Conservation (phyloP, 2,329 filamentous ascomycete species). For the Beauveria australis region DNA sequence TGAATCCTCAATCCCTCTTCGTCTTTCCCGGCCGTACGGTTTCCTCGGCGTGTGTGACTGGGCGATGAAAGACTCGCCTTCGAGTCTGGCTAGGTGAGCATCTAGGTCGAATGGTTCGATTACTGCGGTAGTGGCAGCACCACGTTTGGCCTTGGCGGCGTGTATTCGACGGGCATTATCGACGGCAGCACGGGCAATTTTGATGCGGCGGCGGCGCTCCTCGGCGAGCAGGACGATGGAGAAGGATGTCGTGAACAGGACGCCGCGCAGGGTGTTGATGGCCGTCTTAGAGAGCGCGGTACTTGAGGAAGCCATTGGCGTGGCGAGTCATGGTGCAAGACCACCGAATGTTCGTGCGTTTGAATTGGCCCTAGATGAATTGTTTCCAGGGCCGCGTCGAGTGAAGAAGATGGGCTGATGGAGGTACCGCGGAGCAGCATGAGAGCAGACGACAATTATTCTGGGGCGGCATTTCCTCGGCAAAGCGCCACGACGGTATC, state of each 20-base stretch:
- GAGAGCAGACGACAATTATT: conserved; percentile 5
- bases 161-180: conserved; percentile 46
- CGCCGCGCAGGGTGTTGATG: conserved; percentile 46
- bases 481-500: background rate
- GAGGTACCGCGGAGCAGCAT: background rate
- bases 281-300: conserved; percentile 48
- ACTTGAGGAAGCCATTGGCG: conserved; percentile 36
- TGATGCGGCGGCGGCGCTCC: conserved; percentile 47
- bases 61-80: conserved; percentile 19
- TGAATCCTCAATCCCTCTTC: background rate
- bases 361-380: background rate
- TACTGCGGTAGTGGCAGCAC: conserved; percentile 20
- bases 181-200: conserved; percentile 39
- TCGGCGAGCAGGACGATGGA: conserved; percentile 47
- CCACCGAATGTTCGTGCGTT: background rate
- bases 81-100: conserved; percentile 14
- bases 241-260: conserved; percentile 49
- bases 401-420: conserved; percentile 3
- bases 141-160: conserved; percentile 25
- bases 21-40: conserved; percentile 22
- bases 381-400: background rate
- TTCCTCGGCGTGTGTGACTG: conserved; percentile 15
- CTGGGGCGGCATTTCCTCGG: conserved; percentile 10
- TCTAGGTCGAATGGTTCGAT: conserved; percentile 17
- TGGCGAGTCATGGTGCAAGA: conserved; percentile 14